Evolutionary conservation across 768 basidiomycete species (phyloP).

Genomic region (Trametes punicea): DNA sequence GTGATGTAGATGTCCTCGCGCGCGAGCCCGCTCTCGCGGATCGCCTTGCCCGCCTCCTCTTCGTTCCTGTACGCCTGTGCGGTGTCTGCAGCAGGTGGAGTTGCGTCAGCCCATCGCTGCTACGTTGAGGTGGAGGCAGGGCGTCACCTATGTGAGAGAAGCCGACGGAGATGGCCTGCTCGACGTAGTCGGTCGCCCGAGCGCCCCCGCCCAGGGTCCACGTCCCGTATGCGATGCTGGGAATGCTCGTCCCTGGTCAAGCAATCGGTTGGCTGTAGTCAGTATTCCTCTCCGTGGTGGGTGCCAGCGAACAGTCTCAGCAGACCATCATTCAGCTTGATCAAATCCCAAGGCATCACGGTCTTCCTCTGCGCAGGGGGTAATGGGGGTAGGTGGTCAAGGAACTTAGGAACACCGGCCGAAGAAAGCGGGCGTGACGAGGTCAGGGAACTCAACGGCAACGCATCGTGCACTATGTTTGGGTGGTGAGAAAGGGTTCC

Average conservation of each 20-base stretch:
- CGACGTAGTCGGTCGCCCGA: slow-evolving; percentile 49
- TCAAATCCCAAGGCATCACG: slow-evolving; percentile 58
- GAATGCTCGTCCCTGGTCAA: slow-evolving; percentile 41
- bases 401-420: neutral
- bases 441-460: neutral
- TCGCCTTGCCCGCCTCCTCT: slow-evolving; percentile 47
- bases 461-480: neutral
- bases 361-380: neutral
- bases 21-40: slow-evolving; percentile 50
- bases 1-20: slow-evolving; percentile 62
- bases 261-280: neutral
- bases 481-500: neutral
- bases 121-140: neutral
- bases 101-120: neutral
- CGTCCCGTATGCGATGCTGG: slow-evolving; percentile 59
- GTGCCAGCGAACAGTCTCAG: no score
- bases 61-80: slow-evolving; percentile 63
- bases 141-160: slow-evolving; percentile 59
- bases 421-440: neutral
- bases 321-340: slow-evolving; percentile 63
- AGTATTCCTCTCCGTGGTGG: neutral
- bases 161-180: slow-evolving; percentile 58
- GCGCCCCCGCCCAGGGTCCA: slow-evolving; percentile 62
- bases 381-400: neutral
- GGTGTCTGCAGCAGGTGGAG: slow-evolving; percentile 43